Evolutionary conservation across 1,284 basidiomycete species (phyloP).

Genomic region (Ceratobasidium sp.): DNA sequence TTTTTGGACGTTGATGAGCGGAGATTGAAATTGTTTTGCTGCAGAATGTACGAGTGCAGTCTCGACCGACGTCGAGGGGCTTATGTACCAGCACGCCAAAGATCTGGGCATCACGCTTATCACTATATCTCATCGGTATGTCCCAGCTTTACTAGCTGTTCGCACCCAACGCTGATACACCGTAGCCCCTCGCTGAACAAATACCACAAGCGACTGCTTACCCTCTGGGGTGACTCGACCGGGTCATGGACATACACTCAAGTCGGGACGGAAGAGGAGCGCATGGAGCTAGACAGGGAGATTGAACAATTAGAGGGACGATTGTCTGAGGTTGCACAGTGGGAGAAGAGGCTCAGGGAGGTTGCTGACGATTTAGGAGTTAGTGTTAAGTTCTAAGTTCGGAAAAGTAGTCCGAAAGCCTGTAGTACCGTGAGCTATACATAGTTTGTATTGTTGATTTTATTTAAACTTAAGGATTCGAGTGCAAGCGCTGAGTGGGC

Average conservation of each 20-base stretch:
- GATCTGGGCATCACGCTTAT: constrained; percentile 93
- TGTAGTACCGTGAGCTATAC: constrained; percentile 4
- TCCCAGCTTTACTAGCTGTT: constrained; percentile 19
- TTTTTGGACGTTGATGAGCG: constrained; percentile 18
- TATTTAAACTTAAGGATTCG: background rate
- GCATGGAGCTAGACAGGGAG: constrained; percentile 78
- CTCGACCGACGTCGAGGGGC: constrained; percentile 94
- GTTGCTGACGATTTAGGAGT: constrained; percentile 62
- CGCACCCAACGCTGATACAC: background rate
- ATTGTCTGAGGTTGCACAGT: constrained; percentile 74
- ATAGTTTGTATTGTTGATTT: constrained; percentile 11
- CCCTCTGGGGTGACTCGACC: constrained; percentile 74
- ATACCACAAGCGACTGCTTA: constrained; percentile 86
- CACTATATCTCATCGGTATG: constrained; percentile 85
- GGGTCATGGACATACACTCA: constrained; percentile 78
- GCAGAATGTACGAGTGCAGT: constrained; percentile 96
- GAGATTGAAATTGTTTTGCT: constrained; percentile 44
- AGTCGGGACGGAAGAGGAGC: constrained; percentile 78
- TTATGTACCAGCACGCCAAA: constrained; percentile 96
- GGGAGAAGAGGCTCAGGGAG: constrained; percentile 73
- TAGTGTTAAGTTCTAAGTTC: constrained; percentile 47
- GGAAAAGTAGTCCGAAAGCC: background rate
- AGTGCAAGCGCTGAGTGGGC: background rate
- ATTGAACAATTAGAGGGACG: constrained; percentile 75
- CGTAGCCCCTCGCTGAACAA: constrained; percentile 81